These are phyloP conservation scores for Populus hybrid DNA, from an alignment of 441 rosid genomes.

Conservation along the genomic window DNA sequence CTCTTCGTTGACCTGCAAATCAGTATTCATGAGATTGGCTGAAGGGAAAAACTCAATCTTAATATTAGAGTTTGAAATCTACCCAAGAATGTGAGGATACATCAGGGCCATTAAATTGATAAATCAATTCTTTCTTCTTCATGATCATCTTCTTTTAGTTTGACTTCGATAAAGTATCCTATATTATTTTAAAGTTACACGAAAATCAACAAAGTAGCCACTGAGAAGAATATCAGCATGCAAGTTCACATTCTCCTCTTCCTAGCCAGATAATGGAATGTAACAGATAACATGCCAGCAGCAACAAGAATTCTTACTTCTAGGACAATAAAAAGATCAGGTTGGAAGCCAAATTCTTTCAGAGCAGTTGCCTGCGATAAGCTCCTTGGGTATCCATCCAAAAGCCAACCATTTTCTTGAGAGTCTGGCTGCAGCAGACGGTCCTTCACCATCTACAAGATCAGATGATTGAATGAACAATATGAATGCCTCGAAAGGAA, in stretches of 20 bases:
- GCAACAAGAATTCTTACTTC: conserved; percentile 51
- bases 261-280: neutral
- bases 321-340: conserved; percentile 78
- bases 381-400: conserved; percentile 98
- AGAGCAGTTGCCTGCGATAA: conserved; percentile 84
- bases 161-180: neutral
- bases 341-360: conserved; percentile 56
- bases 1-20: conserved; percentile 79
- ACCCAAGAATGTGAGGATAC: neutral
- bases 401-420: conserved; percentile 82
- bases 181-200: neutral
- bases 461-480: conserved; percentile 16
- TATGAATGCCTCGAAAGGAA: conserved; percentile 1
- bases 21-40: conserved; percentile 6
- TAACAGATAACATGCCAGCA: neutral
- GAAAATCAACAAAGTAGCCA: neutral
- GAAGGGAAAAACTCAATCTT: neutral
- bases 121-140: neutral
- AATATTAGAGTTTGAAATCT: neutral
- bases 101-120: neutral
- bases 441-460: conserved; percentile 80
- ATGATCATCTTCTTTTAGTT: neutral
- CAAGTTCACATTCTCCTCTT: neutral
- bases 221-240: neutral
- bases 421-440: conserved; percentile 73